A percentile compares a stretch with the other conserved stretches of the same genome.
Conservation (phyloP, 2,329 filamentous ascomycete genomes). For the Bipolaris sorokiniana region DNA sequence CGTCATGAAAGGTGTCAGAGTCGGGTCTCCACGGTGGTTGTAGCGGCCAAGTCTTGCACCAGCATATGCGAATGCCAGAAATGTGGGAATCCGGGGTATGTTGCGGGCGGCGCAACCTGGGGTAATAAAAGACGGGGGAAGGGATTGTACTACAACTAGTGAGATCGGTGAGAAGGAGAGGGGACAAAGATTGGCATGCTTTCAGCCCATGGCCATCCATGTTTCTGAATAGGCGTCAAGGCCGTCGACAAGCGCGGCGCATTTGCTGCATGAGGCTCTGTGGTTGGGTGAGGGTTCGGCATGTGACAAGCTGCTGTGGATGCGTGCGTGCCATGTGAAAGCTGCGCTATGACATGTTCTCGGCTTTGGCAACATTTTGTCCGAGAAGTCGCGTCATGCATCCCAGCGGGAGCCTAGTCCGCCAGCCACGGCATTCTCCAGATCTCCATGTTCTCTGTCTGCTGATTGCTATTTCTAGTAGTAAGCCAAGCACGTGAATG, state of each 20-base stretch:
- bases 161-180: no score
- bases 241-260: conserved; percentile 27
- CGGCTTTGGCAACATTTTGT: conserved; percentile 16
- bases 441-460: not conserved
- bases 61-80: conserved; percentile 4
- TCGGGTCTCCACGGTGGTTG: conserved; percentile 6
- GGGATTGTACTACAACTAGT: no score
- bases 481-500: not conserved
- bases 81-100: conserved; percentile 5
- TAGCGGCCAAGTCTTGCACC: conserved; percentile 1
- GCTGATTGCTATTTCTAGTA: conserved; percentile 6
- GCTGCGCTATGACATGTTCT: conserved; percentile 23
- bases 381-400: conserved; percentile 5
- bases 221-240: conserved; percentile 14
- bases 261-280: conserved; percentile 21
- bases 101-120: conserved; percentile 1
- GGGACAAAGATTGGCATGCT: no score
- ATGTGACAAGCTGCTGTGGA: conserved; percentile 31
- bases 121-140: not conserved
- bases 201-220: conserved; percentile 27
- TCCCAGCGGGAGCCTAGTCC: conserved; percentile 1
- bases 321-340: conserved; percentile 28
- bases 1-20: conserved; percentile 26
- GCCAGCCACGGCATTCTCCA: not conserved
- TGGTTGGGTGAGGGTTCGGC: conserved; percentile 25